Evolutionary conservation across 148 eudicot genomes (phyloP).

Genomic region (Nepenthes mirabilis): DNA sequence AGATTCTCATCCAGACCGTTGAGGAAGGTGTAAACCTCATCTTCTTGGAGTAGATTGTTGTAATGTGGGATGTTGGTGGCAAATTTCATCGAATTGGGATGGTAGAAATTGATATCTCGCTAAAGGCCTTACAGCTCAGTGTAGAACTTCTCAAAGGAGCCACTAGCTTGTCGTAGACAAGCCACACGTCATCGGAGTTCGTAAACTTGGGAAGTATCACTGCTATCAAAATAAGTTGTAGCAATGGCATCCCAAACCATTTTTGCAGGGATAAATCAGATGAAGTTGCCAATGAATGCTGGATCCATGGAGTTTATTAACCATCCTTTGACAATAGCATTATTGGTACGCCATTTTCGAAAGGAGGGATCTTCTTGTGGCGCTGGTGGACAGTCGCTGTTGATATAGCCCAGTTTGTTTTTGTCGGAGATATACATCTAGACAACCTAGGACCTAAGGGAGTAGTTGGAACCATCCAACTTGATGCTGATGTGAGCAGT

Average conservation of each 20-base stretch:
- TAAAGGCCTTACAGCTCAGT: constrained; percentile 1
- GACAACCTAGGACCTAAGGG: not conserved
- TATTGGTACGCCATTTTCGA: not conserved
- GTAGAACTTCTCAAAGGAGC: constrained; percentile 2
- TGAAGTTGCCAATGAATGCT: not conserved
- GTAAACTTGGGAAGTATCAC: constrained; percentile 5
- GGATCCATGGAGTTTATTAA: not conserved
- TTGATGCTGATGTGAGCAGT: not conserved
- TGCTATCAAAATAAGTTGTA: constrained; percentile 9
- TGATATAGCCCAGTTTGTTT: not conserved
- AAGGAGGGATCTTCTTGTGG: not conserved
- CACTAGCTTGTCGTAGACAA: not conserved
- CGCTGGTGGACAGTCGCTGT: not conserved
- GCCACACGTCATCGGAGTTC: constrained; percentile 1
- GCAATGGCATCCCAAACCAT: constrained; percentile 5
- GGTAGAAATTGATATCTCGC: not conserved
- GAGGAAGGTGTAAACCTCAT: constrained; percentile 1
- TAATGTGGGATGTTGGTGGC: constrained; percentile 1
- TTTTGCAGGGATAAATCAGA: constrained; percentile 6
- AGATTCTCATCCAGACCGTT: constrained; percentile 6
- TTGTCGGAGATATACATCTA: not conserved
- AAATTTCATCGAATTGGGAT: not conserved
- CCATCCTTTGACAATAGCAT: not conserved
- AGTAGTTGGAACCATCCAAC: not conserved
- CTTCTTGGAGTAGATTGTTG: constrained; percentile 3